Percentiles rank a stretch among this genome's conserved stretches.
These are phyloP conservation scores for Boehmeria nivea DNA, from an alignment of 306 rosid genomes.

Conservation along the genomic window DNA sequence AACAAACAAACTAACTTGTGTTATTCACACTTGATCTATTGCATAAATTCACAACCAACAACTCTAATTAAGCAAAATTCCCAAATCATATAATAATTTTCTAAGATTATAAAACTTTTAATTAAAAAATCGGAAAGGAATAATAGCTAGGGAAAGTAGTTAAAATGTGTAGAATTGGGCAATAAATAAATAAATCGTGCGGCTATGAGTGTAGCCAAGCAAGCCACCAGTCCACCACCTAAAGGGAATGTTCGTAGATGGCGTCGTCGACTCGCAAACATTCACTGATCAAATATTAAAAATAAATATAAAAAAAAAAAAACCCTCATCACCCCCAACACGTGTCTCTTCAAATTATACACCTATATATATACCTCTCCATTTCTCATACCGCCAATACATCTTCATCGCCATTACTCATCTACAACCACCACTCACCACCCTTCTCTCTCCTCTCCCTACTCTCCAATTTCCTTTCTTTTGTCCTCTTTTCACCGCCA, in stretches of 20 bases:
- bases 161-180: background rate
- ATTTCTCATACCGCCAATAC: slow-evolving; percentile 12
- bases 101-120: no score
- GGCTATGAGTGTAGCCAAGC: slow-evolving; percentile 6
- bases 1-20: no score
- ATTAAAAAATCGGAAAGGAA: no score
- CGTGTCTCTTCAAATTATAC: background rate
- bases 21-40: no score
- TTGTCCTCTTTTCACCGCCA: background rate
- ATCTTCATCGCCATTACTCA: slow-evolving; percentile 25
- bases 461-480: background rate
- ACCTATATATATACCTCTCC: slow-evolving; percentile 11
- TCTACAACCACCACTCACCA: slow-evolving; percentile 7
- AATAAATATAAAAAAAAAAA: background rate
- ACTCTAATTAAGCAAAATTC: no score
- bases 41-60: no score
- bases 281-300: background rate
- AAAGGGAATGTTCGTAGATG: slow-evolving; percentile 22
- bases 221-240: no score
- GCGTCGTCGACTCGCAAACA: slow-evolving; percentile 13
- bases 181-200: background rate
- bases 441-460: no score
- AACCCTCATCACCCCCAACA: background rate
- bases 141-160: no score
- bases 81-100: no score